Evolutionary conservation across 2,329 filamentous ascomycete genomes (phyloP).

Genomic region (Trichoderma polysporum): DNA sequence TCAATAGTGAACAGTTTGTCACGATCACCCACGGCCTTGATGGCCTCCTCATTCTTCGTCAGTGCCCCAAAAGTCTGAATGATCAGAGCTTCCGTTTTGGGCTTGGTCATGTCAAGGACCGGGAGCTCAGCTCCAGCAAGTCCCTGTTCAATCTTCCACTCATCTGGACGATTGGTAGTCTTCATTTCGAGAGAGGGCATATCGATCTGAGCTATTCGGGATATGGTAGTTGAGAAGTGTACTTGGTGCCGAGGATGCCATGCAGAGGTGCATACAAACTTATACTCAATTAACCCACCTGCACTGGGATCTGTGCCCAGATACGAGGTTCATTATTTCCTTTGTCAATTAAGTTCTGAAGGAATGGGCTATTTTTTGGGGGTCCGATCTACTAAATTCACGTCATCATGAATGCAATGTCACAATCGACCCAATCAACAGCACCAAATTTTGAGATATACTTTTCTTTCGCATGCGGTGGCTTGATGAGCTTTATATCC

Average conservation of each 20-base stretch:
- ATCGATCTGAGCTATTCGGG: neutral
- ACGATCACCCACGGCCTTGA: neutral
- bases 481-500: neutral
- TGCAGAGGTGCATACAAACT: neutral
- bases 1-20: neutral
- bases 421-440: neutral
- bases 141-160: constrained; percentile 17
- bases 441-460: neutral
- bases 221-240: neutral
- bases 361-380: neutral
- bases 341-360: neutral
- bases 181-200: neutral
- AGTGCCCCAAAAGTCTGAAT: neutral
- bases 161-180: neutral
- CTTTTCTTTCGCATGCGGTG: neutral
- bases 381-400: neutral
- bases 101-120: constrained; percentile 11
- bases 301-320: neutral
- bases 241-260: neutral
- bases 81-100: neutral
- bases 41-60: neutral
- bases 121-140: constrained; percentile 10
- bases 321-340: neutral
- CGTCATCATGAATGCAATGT: neutral
- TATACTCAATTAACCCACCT: constrained; percentile 1